Conservation (phyloP, 2,329 filamentous ascomycete genomes). For the Pseudofabraea citricarpa region DNA sequence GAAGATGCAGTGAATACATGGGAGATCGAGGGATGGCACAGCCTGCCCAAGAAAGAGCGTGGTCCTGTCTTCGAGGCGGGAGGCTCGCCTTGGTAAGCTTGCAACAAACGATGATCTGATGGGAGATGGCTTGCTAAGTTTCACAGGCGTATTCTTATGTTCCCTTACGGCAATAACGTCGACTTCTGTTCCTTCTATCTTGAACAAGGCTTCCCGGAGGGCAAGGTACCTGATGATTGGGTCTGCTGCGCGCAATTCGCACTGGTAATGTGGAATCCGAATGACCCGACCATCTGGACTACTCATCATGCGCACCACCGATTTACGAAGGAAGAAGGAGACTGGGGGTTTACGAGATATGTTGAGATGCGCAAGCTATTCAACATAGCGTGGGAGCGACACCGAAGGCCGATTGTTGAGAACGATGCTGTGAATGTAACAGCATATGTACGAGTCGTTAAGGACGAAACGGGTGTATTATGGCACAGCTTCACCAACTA, state of each 20-base stretch:
- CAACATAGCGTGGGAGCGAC: conserved; percentile 68
- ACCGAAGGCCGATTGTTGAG: conserved; percentile 67
- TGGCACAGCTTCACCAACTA: conserved; percentile 95
- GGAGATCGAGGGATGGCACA: conserved; percentile 81
- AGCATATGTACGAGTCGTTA: conserved; percentile 75
- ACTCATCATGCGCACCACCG: conserved; percentile 88
- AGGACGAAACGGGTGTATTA: conserved; percentile 82
- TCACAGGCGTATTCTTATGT: conserved; percentile 83
- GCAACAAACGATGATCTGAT: conserved; percentile 1
- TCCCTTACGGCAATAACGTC: conserved; percentile 90
- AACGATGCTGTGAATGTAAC: conserved; percentile 75
- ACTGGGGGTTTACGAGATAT: conserved; percentile 99
- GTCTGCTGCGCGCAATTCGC: conserved; percentile 95
- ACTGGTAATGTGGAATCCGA: conserved; percentile 88
- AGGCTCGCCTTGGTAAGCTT: conserved; percentile 75
- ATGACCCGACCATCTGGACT: conserved; percentile 78
- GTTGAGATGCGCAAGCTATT: conserved; percentile 85
- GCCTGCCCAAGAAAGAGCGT: conserved; percentile 73
- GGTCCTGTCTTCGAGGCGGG: conserved; percentile 84
- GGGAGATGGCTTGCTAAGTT: conserved; percentile 11
- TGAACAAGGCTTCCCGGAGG: conserved; percentile 82
- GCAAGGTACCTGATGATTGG: conserved; percentile 81
- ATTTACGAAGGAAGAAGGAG: conserved; percentile 92
- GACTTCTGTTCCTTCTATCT: conserved; percentile 94
- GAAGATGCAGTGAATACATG: conserved; percentile 77